Evolutionary conservation across 2,329 filamentous ascomycete species (phyloP).

Genomic region (Alternaria brassicicola): DNA sequence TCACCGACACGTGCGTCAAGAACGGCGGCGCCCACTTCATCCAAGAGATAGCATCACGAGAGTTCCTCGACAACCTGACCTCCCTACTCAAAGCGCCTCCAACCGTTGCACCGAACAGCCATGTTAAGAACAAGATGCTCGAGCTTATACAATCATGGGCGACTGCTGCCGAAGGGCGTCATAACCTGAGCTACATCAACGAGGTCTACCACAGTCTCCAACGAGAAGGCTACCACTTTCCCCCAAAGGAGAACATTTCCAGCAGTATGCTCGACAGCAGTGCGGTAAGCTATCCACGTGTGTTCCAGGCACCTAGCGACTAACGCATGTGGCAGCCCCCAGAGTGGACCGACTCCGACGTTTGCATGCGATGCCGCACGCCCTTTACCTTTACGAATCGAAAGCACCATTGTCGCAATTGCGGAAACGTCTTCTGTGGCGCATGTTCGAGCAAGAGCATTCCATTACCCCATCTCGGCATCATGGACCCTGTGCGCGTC

Average conservation of each 20-base stretch:
- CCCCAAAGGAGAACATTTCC: constrained; percentile 83
- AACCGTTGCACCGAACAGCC: constrained; percentile 74
- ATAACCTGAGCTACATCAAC: constrained; percentile 82
- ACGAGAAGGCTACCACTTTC: constrained; percentile 85
- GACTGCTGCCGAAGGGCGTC: constrained; percentile 81
- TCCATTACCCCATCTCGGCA: constrained; percentile 89
- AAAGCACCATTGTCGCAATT: constrained; percentile 98
- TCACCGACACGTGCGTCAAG: constrained; percentile 98
- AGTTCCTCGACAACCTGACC: constrained; percentile 97
- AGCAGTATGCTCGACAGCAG: constrained; percentile 98
- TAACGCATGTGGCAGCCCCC: constrained; percentile 68
- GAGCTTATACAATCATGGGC: constrained; percentile 96
- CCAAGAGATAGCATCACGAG: constrained; percentile 89
- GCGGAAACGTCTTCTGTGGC: constrained; percentile 95
- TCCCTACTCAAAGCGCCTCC: constrained; percentile 86
- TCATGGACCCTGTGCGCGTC: constrained; percentile 87
- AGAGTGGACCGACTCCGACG: constrained; percentile 96
- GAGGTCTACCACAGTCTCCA: constrained; percentile 86
- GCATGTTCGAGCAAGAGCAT: constrained; percentile 90
- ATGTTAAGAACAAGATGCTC: constrained; percentile 88
- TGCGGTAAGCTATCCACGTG: constrained; percentile 67
- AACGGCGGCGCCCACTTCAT: constrained; percentile 97
- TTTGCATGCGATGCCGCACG: constrained; percentile 97
- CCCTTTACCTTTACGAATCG: constrained; percentile 97
- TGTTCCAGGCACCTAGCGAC: not conserved